Evolutionary conservation across 305 asterid species (phyloP).

Genomic region (Andrographis paniculata): DNA sequence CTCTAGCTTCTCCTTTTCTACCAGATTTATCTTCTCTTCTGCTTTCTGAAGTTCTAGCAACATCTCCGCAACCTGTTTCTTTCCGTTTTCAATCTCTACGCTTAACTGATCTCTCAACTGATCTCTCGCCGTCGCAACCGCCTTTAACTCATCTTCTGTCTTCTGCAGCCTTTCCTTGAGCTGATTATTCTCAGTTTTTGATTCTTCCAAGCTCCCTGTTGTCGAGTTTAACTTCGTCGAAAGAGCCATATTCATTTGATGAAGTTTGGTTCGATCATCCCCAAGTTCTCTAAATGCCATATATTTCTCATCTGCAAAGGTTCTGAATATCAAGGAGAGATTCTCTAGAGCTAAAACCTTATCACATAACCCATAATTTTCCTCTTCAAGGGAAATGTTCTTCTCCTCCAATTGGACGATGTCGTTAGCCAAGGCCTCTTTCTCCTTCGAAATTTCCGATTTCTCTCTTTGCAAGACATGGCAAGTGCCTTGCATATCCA

Average conservation of each 20-base stretch:
- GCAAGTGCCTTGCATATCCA: conserved; percentile 32
- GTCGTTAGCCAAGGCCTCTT: conserved; percentile 33
- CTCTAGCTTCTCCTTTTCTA: conserved; percentile 34
- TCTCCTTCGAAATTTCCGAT: conserved; percentile 33
- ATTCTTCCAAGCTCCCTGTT: conserved; percentile 45
- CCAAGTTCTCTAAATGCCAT: conserved; percentile 37
- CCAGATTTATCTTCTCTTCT: conserved; percentile 33
- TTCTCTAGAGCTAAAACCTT: conserved; percentile 43
- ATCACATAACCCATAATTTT: conserved; percentile 33
- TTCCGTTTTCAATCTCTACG: conserved; percentile 38
- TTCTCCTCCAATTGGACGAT: conserved; percentile 37
- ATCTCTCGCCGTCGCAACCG: conserved; percentile 27
- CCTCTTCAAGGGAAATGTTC: conserved; percentile 45
- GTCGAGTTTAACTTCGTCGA: conserved; percentile 36
- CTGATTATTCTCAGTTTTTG: conserved; percentile 39
- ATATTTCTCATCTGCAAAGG: conserved; percentile 44
- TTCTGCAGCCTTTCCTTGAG: conserved; percentile 45
- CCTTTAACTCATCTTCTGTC: conserved; percentile 45
- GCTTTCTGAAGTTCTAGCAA: conserved; percentile 42
- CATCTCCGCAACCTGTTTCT: conserved; percentile 22
- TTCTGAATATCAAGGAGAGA: conserved; percentile 44
- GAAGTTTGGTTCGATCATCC: conserved; percentile 32
- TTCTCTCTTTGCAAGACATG: conserved; percentile 42
- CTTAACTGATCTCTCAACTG: conserved; percentile 41
- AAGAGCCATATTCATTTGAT: conserved; percentile 33